Conservation (phyloP, 2,329 filamentous ascomycete genomes). For the Colletotrichum trifolii region DNA sequence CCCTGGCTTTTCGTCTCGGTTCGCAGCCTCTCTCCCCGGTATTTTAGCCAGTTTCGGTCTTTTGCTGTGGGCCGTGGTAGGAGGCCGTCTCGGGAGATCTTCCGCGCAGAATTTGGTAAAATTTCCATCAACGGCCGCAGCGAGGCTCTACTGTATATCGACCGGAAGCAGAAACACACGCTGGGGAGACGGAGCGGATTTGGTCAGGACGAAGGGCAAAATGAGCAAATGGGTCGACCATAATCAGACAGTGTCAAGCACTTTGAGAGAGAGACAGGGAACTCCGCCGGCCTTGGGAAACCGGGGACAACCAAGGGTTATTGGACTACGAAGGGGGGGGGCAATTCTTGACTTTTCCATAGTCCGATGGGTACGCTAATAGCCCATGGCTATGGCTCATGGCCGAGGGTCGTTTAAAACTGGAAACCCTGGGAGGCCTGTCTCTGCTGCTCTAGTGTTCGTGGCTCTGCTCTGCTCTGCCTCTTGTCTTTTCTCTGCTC, state of each 20-base stretch:
- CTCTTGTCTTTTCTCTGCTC: not conserved
- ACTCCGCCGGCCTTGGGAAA: too few species aligned
- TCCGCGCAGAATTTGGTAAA: conserved; percentile 2
- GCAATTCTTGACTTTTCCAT: too few species aligned
- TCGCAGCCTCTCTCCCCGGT: not conserved
- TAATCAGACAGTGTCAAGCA: too few species aligned
- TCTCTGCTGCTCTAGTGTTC: not conserved
- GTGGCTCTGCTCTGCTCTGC: not conserved
- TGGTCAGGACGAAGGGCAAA: not conserved
- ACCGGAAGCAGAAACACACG: not conserved
- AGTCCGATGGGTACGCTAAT: not conserved
- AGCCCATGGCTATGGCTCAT: too few species aligned
- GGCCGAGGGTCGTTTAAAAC: too few species aligned
- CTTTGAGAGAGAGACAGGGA: too few species aligned
- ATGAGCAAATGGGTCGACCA: not conserved
- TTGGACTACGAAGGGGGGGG: too few species aligned
- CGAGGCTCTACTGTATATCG: not conserved
- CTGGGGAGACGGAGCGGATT: not conserved
- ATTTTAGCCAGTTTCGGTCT: not conserved
- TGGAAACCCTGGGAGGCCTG: conserved; percentile 21
- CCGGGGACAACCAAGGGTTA: too few species aligned
- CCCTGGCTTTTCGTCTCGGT: not conserved
- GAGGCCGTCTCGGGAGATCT: conserved; percentile 12
- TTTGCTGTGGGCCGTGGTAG: conserved; percentile 2
- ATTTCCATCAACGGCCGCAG: conserved; percentile 13